Base-by-base conservation (phyloP, 345 rosid genomes). In the Noccaea bulbosa region DNA sequence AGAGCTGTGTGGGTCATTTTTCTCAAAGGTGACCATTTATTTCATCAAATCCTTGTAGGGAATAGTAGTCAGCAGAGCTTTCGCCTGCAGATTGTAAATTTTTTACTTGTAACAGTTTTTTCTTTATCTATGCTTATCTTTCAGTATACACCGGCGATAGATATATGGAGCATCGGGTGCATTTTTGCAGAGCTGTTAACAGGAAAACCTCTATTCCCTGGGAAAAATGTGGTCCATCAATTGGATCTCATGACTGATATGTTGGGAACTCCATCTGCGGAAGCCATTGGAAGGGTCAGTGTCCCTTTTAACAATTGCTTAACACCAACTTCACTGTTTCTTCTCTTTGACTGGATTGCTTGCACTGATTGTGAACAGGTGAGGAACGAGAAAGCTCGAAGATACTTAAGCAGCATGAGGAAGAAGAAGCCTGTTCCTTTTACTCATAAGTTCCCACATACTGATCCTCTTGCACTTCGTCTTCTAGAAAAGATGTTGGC, bases 161-260 rank as follows among this genome's bases (percentile, higher is more conserved):
- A 93, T 79, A 88, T 87, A 65, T 93, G 98, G 97, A 93, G 98
- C 79, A 90, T 93, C 11, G 97, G 98, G 41, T 93, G 98, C 86
- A 93, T 93, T 70, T 93, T 93, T 77, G 84, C 98, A 5, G 98
- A 93, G 79, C 97, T 93, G 59, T 75, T 90, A 73, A 93, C 97
- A 1, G 98, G 98, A 64, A 93, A 88, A 64, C 97, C 97, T 65
- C 90, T 93, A 55, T 93, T 93, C 80, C 98, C 98, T 11, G 97
- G 98, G 66, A 90, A 93, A 83, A 93, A 93, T 58, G 98, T 93
- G 7, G 98, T 93, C 39, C 97, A 93, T 78, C 98, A 93, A 64
- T 71, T 93, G 83, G 98, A 93, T 78, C 77, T 93, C 78, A 90
- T 93, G 91, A 93, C 98, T 45, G 98, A 93, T 75, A 82, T 88